Evolutionary conservation across 2,329 filamentous ascomycete species (phyloP).

Genomic region (Alternaria metachromatica): DNA sequence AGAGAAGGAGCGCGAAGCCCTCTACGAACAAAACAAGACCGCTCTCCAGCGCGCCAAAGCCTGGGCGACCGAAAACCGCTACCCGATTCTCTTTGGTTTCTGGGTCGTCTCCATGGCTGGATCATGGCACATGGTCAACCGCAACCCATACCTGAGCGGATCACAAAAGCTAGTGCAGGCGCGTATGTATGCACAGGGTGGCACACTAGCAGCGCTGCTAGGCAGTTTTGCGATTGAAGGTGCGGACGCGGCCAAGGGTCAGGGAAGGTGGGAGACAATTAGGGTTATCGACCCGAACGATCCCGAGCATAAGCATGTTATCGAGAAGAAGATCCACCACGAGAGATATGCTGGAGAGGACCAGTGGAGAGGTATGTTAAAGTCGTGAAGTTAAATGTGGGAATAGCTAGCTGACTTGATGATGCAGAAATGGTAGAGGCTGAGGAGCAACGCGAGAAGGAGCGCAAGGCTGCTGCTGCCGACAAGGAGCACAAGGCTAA

Average conservation of each 20-base stretch:
- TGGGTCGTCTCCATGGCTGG: conserved; percentile 84
- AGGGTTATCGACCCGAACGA: conserved; percentile 81
- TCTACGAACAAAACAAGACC: conserved; percentile 62
- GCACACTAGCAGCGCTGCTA: conserved; percentile 84
- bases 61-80: conserved; percentile 82
- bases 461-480: conserved; percentile 50
- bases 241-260: conserved; percentile 76
- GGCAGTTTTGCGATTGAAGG: conserved; percentile 84
- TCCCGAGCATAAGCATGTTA: conserved; percentile 79
- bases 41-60: conserved; percentile 67
- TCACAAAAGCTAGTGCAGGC: conserved; percentile 93
- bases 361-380: conserved; percentile 78
- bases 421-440: conserved; percentile 78
- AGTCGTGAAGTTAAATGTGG: not conserved
- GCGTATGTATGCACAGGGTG: conserved; percentile 89
- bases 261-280: conserved; percentile 83
- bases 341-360: conserved; percentile 89
- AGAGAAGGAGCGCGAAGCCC: conserved; percentile 42
- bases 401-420: conserved; percentile 21
- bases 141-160: conserved; percentile 75
- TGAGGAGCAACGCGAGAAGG: conserved; percentile 69
- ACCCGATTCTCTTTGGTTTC: conserved; percentile 80
- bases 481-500: conserved; percentile 23
- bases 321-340: conserved; percentile 87
- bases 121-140: conserved; percentile 76